These are phyloP conservation scores for Skeletonema costatum DNA, from an alignment of 108 stramenopile species.

Conservation along the genomic window DNA sequence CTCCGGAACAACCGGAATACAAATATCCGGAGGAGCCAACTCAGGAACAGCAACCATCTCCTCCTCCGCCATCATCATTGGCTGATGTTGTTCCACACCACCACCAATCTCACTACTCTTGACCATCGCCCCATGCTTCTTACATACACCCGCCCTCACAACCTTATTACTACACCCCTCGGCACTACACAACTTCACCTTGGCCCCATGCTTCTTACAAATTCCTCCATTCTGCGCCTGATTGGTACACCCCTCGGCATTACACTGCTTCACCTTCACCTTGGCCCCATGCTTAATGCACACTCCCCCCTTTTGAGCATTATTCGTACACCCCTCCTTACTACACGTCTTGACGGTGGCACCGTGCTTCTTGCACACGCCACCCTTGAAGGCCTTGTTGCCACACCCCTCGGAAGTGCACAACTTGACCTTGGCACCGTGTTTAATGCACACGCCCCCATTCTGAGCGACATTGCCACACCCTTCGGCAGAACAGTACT, in stretches of 20 bases:
- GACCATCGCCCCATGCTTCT: neutral
- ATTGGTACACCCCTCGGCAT: conserved; percentile 17
- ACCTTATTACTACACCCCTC: conserved; percentile 21
- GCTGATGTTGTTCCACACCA: neutral
- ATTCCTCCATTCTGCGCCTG: conserved; percentile 15
- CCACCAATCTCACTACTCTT: neutral
- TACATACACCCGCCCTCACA: conserved; percentile 13
- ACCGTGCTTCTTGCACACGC: conserved; percentile 22
- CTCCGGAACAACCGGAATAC: neutral
- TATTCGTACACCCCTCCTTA: neutral
- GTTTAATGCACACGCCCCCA: conserved; percentile 4
- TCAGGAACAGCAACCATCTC: neutral
- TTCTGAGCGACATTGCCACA: conserved; percentile 6
- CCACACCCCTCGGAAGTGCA: conserved; percentile 12
- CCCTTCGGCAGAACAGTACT: neutral
- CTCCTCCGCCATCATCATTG: neutral
- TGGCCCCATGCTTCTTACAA: conserved; percentile 28
- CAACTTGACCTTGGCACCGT: conserved; percentile 10
- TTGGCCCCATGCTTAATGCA: neutral
- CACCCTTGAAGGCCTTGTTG: conserved; percentile 14
- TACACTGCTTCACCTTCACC: neutral
- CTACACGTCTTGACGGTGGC: conserved; percentile 3
- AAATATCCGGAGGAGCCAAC: neutral
- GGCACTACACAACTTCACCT: neutral
- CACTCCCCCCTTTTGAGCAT: conserved; percentile 2